Conservation (phyloP, 2,329 filamentous ascomycete species). For the Fusarium ambrosium region DNA sequence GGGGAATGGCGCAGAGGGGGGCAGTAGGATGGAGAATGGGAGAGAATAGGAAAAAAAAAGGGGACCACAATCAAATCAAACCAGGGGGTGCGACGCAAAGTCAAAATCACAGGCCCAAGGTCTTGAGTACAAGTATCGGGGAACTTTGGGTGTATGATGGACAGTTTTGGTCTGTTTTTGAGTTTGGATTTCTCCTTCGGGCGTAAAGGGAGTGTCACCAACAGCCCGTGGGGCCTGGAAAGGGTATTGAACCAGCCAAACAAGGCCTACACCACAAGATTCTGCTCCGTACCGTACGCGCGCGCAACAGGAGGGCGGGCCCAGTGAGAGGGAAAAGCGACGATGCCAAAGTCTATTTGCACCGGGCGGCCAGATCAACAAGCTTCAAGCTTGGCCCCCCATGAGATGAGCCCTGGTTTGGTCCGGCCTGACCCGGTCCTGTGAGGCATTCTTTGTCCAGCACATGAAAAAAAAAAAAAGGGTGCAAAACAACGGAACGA, state of each 20-base stretch:
- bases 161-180: conserved; percentile 36
- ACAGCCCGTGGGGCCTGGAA: conserved; percentile 25
- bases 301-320: conserved; percentile 18
- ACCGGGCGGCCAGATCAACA: conserved; percentile 36
- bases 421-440: conserved; percentile 37
- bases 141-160: conserved; percentile 25
- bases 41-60: conserved; percentile 14
- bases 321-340: conserved; percentile 24
- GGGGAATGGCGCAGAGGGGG: conserved; percentile 13
- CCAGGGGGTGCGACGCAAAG: conserved; percentile 1
- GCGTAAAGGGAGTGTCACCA: conserved; percentile 31
- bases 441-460: conserved; percentile 3
- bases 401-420: conserved; percentile 30
- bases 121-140: conserved; percentile 24
- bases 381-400: conserved; percentile 32
- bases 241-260: conserved; percentile 30
- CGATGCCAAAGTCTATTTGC: conserved; percentile 47
- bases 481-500: conserved; percentile 21
- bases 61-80: conserved; percentile 28
- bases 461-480: background rate
- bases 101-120: conserved; percentile 14
- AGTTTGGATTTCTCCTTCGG: conserved; percentile 33
- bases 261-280: conserved; percentile 29
- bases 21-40: conserved; percentile 2
- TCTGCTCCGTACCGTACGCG: conserved; percentile 19